Conservation (phyloP, 2,329 filamentous ascomycete genomes). For the Aureobasidium sp. region DNA sequence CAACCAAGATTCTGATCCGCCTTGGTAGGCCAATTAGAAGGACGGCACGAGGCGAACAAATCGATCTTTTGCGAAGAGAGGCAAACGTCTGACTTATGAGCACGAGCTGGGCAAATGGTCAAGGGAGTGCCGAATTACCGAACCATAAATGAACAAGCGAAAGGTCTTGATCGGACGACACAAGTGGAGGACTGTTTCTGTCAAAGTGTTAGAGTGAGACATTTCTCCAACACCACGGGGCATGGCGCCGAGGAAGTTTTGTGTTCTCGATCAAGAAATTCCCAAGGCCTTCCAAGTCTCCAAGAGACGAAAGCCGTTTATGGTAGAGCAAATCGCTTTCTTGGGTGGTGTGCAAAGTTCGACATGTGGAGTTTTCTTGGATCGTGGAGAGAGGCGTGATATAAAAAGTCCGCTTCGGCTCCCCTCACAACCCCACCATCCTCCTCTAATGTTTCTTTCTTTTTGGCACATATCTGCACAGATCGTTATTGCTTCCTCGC, state of each 20-base stretch:
- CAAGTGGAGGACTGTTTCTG: not conserved
- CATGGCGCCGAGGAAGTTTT: not conserved
- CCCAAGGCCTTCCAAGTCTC: not conserved
- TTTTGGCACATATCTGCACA: too few relatives aligned
- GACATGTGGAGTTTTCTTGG: not conserved
- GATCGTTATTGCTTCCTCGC: too few relatives aligned
- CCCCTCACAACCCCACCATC: slow-evolving; percentile 1
- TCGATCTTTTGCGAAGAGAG: too few relatives aligned
- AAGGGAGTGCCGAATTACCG: not conserved
- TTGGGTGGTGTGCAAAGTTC: too few relatives aligned
- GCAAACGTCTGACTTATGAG: not conserved
- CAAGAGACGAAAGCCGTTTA: not conserved
- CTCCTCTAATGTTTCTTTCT: too few relatives aligned
- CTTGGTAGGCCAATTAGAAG: too few relatives aligned
- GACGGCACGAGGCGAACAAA: not conserved
- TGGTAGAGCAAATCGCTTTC: not conserved
- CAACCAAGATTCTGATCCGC: too few relatives aligned
- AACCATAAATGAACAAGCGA: not conserved
- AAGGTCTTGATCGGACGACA: not conserved
- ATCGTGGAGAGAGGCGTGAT: not conserved
- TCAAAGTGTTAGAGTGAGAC: slow-evolving; percentile 1
- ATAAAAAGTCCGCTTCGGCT: slow-evolving; percentile 13
- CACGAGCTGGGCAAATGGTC: not conserved
- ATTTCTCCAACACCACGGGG: not conserved
- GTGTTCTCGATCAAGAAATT: too few relatives aligned